phyloP scores from a whole-genome alignment of 768 basidiomycete species.

The Pulveroboletus sp. region DNA sequence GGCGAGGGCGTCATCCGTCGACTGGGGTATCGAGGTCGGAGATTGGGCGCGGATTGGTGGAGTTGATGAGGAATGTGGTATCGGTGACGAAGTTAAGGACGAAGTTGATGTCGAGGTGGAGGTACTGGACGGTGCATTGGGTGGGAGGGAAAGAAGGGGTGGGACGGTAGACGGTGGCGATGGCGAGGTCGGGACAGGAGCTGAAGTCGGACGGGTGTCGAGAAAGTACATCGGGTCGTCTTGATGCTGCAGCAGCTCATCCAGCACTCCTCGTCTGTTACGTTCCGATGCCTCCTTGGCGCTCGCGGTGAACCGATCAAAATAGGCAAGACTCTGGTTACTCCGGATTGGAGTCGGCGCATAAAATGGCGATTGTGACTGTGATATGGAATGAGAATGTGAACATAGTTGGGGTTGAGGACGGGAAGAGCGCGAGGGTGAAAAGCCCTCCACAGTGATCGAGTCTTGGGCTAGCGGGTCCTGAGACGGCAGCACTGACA shows the following conservation, averaged over 20 bases:
- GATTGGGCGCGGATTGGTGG: no score
- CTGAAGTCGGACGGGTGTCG: conserved; percentile 11
- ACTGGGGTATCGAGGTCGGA: conserved; percentile 30
- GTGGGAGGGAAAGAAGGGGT: no score
- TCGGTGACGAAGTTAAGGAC: no score
- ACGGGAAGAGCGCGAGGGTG: no score
- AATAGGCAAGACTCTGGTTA: conserved; percentile 44
- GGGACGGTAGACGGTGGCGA: conserved; percentile 23
- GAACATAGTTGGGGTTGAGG: no score
- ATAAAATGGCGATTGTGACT: neutral
- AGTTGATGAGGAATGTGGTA: no score
- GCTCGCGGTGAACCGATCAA: conserved; percentile 55
- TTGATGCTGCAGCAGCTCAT: conserved; percentile 62
- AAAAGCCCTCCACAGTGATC: no score
- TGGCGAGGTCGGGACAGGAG: conserved; percentile 2
- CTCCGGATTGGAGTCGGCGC: neutral
- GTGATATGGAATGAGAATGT: no score
- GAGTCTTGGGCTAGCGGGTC: conserved; percentile 43
- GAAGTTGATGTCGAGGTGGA: no score
- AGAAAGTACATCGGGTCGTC: conserved; percentile 70
- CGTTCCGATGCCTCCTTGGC: conserved; percentile 53
- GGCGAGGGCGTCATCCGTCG: conserved; percentile 35
- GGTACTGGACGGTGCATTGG: no score
- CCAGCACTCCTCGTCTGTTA: conserved; percentile 51
- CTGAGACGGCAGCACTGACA: conserved; percentile 50